These are phyloP conservation scores for Mortierella sp. DNA, from an alignment of 371 early-diverging fungal species.

Conservation along the genomic window DNA sequence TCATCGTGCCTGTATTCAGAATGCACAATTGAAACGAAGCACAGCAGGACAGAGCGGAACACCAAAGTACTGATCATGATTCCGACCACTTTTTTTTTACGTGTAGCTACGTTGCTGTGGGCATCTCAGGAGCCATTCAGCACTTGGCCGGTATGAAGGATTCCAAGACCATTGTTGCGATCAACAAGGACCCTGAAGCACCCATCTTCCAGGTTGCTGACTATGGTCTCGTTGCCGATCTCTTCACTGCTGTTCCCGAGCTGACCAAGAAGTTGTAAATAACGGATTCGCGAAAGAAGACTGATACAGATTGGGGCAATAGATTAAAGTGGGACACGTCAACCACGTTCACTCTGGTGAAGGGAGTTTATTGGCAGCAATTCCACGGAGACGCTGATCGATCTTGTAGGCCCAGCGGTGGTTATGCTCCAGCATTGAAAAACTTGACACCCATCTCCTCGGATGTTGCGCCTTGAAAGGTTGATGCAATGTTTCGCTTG, in stretches of 20 bases:
- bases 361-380: too few relatives aligned
- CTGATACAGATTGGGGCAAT: too few relatives aligned
- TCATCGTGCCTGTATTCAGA: too few relatives aligned
- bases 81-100: not conserved
- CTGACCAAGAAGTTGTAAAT: slow-evolving; percentile 86
- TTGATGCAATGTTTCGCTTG: slow-evolving; percentile 82
- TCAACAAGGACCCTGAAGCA: slow-evolving; percentile 98
- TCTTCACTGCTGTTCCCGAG: slow-evolving; percentile 95
- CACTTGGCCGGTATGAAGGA: slow-evolving; percentile 99
- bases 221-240: slow-evolving; percentile 95
- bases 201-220: slow-evolving; percentile 99
- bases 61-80: not conserved
- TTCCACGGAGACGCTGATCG: too few relatives aligned
- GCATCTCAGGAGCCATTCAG: slow-evolving; percentile 97
- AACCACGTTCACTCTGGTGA: too few relatives aligned
- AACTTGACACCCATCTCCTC: slow-evolving; percentile 91
- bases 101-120: slow-evolving; percentile 92
- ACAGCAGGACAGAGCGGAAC: not conserved
- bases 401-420: too few relatives aligned
- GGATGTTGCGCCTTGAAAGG: slow-evolving; percentile 79
- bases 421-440: slow-evolving; percentile 58
- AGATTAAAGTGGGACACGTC: too few relatives aligned
- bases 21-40: not conserved
- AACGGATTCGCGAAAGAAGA: not conserved
- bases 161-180: slow-evolving; percentile 96